These are phyloP conservation scores for Angomonas deanei DNA, from an alignment of 208 protist species.

Conservation along the genomic window DNA sequence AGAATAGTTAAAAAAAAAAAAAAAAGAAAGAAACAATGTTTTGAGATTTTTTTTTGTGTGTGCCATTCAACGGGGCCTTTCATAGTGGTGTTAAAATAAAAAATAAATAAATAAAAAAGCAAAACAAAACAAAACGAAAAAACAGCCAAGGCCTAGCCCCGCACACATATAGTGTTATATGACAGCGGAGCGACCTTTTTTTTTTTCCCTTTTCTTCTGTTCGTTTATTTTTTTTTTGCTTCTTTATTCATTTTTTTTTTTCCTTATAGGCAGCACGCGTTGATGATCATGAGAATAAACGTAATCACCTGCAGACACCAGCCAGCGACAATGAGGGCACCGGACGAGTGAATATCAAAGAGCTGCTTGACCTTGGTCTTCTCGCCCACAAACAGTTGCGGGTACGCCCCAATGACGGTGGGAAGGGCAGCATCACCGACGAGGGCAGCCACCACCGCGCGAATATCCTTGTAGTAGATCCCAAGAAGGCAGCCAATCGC, in stretches of 20 bases:
- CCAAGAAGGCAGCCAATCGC: conserved; percentile 17
- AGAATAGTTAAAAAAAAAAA: not conserved
- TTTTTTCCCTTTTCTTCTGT: not conserved
- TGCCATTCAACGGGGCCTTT: too few relatives aligned
- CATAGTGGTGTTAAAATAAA: too few relatives aligned
- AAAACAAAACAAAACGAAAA: too few relatives aligned
- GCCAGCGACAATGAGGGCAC: conserved; percentile 9
- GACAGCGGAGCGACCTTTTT: too few relatives aligned
- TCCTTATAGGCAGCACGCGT: conserved; percentile 10
- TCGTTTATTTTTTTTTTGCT: too few relatives aligned
- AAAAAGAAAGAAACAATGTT: not conserved
- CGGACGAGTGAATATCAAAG: conserved; percentile 8
- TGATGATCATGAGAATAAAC: conserved; percentile 18
- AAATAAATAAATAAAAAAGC: too few relatives aligned
- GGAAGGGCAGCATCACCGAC: not conserved
- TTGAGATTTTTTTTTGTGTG: too few relatives aligned
- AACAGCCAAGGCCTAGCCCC: too few relatives aligned
- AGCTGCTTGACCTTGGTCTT: conserved; percentile 8
- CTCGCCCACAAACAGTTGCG: not conserved
- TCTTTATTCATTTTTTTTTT: too few relatives aligned
- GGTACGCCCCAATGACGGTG: not conserved
- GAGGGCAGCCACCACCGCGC: not conserved
- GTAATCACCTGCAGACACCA: conserved; percentile 22
- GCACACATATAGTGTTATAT: too few relatives aligned
- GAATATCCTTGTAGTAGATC: conserved; percentile 9